Evolutionary conservation across 2,329 filamentous ascomycete species (phyloP).

Genomic region (Colletotrichum australisinense): DNA sequence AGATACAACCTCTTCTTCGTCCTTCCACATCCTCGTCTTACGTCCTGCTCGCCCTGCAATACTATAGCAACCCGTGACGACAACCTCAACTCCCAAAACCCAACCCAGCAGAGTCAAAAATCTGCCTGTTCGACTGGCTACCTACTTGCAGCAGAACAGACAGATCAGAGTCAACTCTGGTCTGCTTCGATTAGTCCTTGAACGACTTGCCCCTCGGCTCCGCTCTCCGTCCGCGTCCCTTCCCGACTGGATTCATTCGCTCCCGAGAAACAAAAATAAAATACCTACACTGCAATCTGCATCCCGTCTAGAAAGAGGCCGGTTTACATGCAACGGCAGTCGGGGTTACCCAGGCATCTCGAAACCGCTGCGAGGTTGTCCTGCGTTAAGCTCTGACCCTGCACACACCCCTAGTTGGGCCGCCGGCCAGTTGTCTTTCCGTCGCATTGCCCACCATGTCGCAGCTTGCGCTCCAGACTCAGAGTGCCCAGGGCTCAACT

Average conservation of each 20-base stretch:
- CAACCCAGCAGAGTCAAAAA: not conserved
- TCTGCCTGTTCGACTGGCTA: not conserved
- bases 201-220: not conserved
- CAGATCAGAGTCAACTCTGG: not conserved
- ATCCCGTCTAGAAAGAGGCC: slow-evolving; percentile 15
- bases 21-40: not conserved
- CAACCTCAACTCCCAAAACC: not conserved
- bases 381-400: slow-evolving; percentile 48
- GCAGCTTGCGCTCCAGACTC: slow-evolving; percentile 59
- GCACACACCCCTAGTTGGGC: slow-evolving; percentile 42
- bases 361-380: slow-evolving; percentile 47
- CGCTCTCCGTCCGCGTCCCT: slow-evolving; percentile 3
- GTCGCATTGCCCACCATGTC: slow-evolving; percentile 62
- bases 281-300: not conserved
- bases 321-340: slow-evolving; percentile 58
- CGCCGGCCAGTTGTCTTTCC: slow-evolving; percentile 38
- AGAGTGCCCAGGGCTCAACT: slow-evolving; percentile 52
- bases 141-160: not conserved
- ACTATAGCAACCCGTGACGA: slow-evolving; percentile 2
- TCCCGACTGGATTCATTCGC: slow-evolving; percentile 16
- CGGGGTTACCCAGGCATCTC: slow-evolving; percentile 54
- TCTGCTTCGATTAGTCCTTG: not conserved
- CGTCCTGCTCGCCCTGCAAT: not conserved
- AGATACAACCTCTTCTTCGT: slow-evolving; percentile 10
- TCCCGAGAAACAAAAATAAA: slow-evolving; percentile 25